Evolutionary conservation across 371 early-diverging fungal genomes (phyloP).

Genomic region (Paraphysoderma sedebokerense): DNA sequence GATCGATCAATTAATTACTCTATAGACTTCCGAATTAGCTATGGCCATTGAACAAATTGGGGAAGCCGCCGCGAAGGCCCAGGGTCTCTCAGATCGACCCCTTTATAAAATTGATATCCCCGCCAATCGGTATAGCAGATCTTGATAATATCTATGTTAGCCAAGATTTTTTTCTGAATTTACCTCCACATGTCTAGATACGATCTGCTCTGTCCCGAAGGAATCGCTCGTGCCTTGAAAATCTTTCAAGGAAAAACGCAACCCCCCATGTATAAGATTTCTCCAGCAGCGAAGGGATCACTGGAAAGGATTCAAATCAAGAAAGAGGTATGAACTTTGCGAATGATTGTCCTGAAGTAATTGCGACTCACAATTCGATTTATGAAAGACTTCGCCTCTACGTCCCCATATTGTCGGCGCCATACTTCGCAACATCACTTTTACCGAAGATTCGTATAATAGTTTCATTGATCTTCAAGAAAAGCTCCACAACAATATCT

Average conservation of each 20-base stretch:
- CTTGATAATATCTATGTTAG: too few species aligned
- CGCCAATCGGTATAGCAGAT: slow-evolving; percentile 80
- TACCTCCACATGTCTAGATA: slow-evolving; percentile 38
- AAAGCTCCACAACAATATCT: slow-evolving; percentile 95
- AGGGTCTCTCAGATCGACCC: slow-evolving; percentile 45
- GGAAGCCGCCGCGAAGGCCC: slow-evolving; percentile 28
- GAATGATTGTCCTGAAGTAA: background rate
- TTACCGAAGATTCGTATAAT: slow-evolving; percentile 70
- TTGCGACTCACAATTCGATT: background rate
- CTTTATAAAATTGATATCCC: slow-evolving; percentile 97
- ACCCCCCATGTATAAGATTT: slow-evolving; percentile 43
- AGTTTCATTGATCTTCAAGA: slow-evolving; percentile 98
- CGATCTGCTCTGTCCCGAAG: slow-evolving; percentile 90
- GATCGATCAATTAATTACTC: too few species aligned
- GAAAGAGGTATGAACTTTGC: slow-evolving; percentile 32
- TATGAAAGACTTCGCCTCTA: slow-evolving; percentile 39
- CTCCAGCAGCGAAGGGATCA: slow-evolving; percentile 32
- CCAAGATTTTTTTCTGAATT: background rate
- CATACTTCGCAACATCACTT: slow-evolving; percentile 74
- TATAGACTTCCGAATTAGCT: slow-evolving; percentile 49
- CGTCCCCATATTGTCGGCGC: slow-evolving; percentile 90
- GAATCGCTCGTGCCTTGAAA: slow-evolving; percentile 72
- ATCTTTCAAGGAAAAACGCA: slow-evolving; percentile 51
- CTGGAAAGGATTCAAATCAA: slow-evolving; percentile 46
- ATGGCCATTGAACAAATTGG: slow-evolving; percentile 1